Conservation (phyloP, 495 filamentous ascomycete genomes). For the Penicillium pulvis region DNA sequence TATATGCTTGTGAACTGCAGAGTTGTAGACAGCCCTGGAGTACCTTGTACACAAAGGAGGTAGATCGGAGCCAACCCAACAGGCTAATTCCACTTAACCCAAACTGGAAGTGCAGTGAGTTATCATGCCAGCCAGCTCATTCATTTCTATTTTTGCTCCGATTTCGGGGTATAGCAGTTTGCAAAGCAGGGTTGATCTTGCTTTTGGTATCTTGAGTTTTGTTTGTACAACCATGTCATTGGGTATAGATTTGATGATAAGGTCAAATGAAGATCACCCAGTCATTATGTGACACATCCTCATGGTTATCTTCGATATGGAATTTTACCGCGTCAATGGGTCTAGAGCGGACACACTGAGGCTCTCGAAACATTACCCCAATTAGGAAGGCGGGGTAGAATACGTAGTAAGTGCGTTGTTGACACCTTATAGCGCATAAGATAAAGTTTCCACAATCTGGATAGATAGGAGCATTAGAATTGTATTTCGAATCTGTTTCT, state of each 20-base stretch:
- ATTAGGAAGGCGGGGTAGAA: constrained; percentile 5
- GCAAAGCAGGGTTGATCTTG: neutral
- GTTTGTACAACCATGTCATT: neutral
- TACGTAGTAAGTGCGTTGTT: too few relatives aligned
- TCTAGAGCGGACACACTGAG: neutral
- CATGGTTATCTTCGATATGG: neutral
- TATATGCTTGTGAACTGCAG: neutral
- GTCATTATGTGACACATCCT: neutral
- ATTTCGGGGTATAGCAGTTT: neutral
- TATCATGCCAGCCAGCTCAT: neutral
- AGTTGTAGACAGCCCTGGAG: neutral
- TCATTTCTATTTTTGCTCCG: neutral
- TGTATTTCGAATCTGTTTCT: too few relatives aligned
- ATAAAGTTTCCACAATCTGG: neutral
- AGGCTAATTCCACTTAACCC: neutral
- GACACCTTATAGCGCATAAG: too few relatives aligned
- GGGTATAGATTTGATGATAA: constrained; percentile 4
- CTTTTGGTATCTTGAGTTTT: too few relatives aligned
- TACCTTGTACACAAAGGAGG: neutral
- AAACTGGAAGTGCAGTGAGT: neutral
- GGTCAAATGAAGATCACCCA: neutral
- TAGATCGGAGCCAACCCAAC: too few relatives aligned
- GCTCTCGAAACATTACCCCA: constrained; percentile 2
- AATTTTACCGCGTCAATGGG: neutral
- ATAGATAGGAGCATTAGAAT: neutral